A percentile compares a stretch with the other conserved stretches of the same genome.
Conservation (phyloP, 2,329 filamentous ascomycete species). For the Curvularia eragrostidis region DNA sequence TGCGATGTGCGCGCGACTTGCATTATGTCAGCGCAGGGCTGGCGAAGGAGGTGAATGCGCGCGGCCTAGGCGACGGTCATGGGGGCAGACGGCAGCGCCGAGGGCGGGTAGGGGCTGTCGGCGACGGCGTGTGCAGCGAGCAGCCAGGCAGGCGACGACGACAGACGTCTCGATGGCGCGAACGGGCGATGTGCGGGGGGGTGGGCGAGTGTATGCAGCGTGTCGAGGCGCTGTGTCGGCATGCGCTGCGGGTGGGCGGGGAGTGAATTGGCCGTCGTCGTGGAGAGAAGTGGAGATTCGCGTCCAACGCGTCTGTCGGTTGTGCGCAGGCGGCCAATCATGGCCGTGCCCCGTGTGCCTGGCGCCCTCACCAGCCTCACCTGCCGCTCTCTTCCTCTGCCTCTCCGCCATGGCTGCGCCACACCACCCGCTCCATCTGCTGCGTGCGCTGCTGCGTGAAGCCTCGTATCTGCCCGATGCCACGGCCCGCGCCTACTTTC, state of each 20-base stretch:
- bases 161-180: neutral
- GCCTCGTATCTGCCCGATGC: slow-evolving; percentile 67
- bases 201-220: slow-evolving; percentile 2
- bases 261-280: slow-evolving; percentile 27
- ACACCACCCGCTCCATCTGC: slow-evolving; percentile 52
- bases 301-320: slow-evolving; percentile 31
- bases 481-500: slow-evolving; percentile 59
- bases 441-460: slow-evolving; percentile 65
- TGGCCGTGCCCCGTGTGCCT: slow-evolving; percentile 32
- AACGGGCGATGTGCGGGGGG: slow-evolving; percentile 5
- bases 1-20: slow-evolving; percentile 45
- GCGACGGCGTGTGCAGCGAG: slow-evolving; percentile 1
- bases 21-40: slow-evolving; percentile 36
- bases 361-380: slow-evolving; percentile 1
- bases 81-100: slow-evolving; percentile 13
- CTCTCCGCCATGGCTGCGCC: slow-evolving; percentile 23
- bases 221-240: neutral
- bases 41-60: slow-evolving; percentile 19
- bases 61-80: slow-evolving; percentile 27
- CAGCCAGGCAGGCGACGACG: neutral
- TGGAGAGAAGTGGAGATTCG: slow-evolving; percentile 30
- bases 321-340: slow-evolving; percentile 9
- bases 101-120: slow-evolving; percentile 1
- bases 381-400: slow-evolving; percentile 3
- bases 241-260: slow-evolving; percentile 19